Percentiles rank a stretch among this genome's conserved stretches.
Evolutionary conservation across 2,329 filamentous ascomycete genomes (phyloP).

Genomic region (Acrocalymma vagum): DNA sequence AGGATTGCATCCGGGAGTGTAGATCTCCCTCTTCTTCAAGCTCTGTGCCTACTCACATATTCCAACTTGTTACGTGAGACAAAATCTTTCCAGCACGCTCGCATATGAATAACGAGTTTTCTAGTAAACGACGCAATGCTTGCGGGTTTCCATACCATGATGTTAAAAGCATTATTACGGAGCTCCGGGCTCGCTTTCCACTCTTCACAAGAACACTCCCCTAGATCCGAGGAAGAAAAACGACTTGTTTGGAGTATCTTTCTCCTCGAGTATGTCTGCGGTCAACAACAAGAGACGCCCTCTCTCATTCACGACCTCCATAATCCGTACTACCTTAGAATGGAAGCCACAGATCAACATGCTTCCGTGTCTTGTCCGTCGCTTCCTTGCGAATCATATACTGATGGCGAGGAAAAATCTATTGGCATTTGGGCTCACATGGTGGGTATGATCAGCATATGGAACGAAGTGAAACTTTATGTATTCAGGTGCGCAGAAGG

Average conservation of each 20-base stretch:
- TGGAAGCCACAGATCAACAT: neutral
- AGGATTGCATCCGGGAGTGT: constrained; percentile 4
- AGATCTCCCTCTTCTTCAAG: constrained; percentile 1
- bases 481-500: constrained; percentile 1
- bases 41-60: constrained; percentile 1
- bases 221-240: neutral
- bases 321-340: neutral
- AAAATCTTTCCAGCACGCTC: no score
- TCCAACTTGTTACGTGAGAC: neutral
- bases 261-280: neutral
- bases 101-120: neutral
- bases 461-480: neutral
- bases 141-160: constrained; percentile 1
- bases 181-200: constrained; percentile 1
- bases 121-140: neutral
- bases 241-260: constrained; percentile 3
- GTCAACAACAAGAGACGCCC: neutral
- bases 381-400: constrained; percentile 1
- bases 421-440: constrained; percentile 4
- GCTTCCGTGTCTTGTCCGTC: neutral
- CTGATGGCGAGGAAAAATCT: neutral
- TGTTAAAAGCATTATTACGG: neutral
- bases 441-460: constrained; percentile 1
- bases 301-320: neutral
- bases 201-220: neutral